A percentile compares a stretch with the other conserved stretches of the same genome.
Conservation (phyloP, 495 filamentous ascomycete species). For the Penicillium subrubescens region DNA sequence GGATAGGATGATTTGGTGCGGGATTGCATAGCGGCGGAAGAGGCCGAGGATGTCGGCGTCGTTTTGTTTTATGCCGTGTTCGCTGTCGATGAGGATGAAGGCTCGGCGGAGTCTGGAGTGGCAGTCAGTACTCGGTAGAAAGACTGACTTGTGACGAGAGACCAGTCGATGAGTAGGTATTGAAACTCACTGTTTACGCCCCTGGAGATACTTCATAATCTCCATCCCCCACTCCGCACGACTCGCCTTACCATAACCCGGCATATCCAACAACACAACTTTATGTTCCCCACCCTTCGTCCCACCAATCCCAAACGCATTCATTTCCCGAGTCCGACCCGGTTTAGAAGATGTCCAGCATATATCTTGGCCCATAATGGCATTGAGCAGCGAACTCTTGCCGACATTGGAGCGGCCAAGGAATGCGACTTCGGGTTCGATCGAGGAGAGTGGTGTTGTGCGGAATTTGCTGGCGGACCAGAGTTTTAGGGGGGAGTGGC, state of each 20-base stretch:
- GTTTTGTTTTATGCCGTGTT: conserved; percentile 74
- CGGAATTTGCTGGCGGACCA: conserved; percentile 74
- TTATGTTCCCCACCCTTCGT: conserved; percentile 54
- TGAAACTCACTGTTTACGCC: conserved; percentile 62
- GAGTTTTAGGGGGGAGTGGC: conserved; percentile 62
- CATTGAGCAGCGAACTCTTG: conserved; percentile 87
- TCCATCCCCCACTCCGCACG: conserved; percentile 78
- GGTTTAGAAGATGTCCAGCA: conserved; percentile 70
- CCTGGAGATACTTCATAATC: conserved; percentile 79
- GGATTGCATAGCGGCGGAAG: conserved; percentile 62
- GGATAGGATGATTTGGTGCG: conserved; percentile 78
- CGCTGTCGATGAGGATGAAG: conserved; percentile 80
- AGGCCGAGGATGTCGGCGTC: conserved; percentile 68
- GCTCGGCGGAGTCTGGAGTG: conserved; percentile 62
- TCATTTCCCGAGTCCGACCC: conserved; percentile 80
- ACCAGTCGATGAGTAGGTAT: background rate
- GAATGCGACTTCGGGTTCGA: conserved; percentile 64
- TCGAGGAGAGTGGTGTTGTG: conserved; percentile 48
- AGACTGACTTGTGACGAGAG: no score
- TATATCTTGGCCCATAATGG: conserved; percentile 63
- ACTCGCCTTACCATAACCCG: conserved; percentile 85
- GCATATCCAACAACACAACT: conserved; percentile 82
- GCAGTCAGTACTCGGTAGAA: background rate
- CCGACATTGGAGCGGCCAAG: conserved; percentile 89
- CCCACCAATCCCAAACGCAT: conserved; percentile 76